These are phyloP conservation scores for Pyrenophora seminiperda DNA, from an alignment of 2,329 filamentous ascomycete genomes.

Conservation along the genomic window DNA sequence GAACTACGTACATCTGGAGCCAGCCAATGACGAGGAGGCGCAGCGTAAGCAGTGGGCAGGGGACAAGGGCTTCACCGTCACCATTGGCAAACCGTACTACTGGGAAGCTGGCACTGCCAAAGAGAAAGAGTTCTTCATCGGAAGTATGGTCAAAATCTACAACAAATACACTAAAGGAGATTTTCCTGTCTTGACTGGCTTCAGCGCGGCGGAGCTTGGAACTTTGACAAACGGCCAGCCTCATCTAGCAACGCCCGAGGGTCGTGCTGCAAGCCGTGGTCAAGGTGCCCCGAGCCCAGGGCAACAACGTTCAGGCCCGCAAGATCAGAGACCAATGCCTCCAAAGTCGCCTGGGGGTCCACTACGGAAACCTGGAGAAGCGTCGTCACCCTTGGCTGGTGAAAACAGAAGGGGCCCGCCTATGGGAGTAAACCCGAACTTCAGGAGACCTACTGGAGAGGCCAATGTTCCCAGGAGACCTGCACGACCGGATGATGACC, in stretches of 20 bases:
- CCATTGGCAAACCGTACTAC: conserved; percentile 91
- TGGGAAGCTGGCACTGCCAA: conserved; percentile 93
- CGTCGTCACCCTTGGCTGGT: conserved; percentile 15
- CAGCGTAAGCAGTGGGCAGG: conserved; percentile 76
- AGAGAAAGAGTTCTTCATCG: conserved; percentile 99
- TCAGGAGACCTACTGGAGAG: conserved; percentile 31
- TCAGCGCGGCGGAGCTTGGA: conserved; percentile 79
- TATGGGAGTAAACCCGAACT: conserved; percentile 25
- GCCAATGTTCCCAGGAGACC: conserved; percentile 27
- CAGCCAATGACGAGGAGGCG: conserved; percentile 63
- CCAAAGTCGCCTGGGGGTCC: conserved; percentile 32
- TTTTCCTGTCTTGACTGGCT: conserved; percentile 77
- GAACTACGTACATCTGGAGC: conserved; percentile 71
- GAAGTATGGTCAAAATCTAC: conserved; percentile 93
- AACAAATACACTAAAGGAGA: conserved; percentile 81
- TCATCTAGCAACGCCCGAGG: conserved; percentile 38
- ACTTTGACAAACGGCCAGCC: conserved; percentile 66
- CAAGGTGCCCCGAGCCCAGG: conserved; percentile 17
- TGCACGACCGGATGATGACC: conserved; percentile 25
- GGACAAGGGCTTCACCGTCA: conserved; percentile 83
- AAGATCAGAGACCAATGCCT: conserved; percentile 26
- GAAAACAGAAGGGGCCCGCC: conserved; percentile 24
- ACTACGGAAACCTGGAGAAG: conserved; percentile 28
- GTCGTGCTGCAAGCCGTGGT: conserved; percentile 21
- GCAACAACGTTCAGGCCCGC: conserved; percentile 20